These are phyloP conservation scores for Furcasterigmium sp. DNA, from an alignment of 2,329 filamentous ascomycete genomes.

Conservation along the genomic window DNA sequence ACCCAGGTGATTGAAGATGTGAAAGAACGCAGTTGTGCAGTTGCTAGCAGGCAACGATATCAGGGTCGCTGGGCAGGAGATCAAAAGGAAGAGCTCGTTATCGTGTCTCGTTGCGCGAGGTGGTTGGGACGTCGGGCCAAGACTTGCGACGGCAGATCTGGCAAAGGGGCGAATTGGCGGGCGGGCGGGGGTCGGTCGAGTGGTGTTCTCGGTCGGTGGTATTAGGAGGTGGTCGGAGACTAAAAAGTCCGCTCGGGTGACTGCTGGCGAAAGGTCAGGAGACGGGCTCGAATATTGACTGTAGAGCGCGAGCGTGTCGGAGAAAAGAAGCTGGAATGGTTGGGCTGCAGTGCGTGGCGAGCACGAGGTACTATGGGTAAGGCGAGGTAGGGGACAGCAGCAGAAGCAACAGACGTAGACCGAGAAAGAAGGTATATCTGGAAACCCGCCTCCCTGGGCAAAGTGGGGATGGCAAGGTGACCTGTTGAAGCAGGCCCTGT, in stretches of 20 bases:
- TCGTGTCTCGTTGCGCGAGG: slow-evolving; percentile 2
- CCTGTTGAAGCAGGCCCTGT: background rate
- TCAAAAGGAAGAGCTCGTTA: slow-evolving; percentile 3
- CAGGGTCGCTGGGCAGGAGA: slow-evolving; percentile 1
- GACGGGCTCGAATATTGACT: too few species aligned
- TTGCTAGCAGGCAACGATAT: too few species aligned
- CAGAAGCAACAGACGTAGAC: slow-evolving; percentile 3
- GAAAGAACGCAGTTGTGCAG: too few species aligned
- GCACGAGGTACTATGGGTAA: too few species aligned
- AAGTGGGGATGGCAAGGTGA: slow-evolving; percentile 1
- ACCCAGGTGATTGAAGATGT: too few species aligned
- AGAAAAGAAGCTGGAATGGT: background rate
- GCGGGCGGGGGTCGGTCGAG: background rate
- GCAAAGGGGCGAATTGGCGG: background rate
- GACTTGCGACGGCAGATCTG: background rate
- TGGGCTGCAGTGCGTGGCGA: background rate
- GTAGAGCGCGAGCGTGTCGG: background rate
- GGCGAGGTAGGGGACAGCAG: background rate
- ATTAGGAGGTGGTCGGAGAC: background rate
- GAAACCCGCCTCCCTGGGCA: slow-evolving; percentile 4
- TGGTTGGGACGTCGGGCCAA: background rate
- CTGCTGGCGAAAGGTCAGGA: background rate
- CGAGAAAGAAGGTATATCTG: slow-evolving; percentile 4
- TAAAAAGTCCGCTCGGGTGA: background rate
- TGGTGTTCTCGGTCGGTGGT: background rate